Conservation (phyloP, 2,329 filamentous ascomycete species). For the Arthroderma sp. region DNA sequence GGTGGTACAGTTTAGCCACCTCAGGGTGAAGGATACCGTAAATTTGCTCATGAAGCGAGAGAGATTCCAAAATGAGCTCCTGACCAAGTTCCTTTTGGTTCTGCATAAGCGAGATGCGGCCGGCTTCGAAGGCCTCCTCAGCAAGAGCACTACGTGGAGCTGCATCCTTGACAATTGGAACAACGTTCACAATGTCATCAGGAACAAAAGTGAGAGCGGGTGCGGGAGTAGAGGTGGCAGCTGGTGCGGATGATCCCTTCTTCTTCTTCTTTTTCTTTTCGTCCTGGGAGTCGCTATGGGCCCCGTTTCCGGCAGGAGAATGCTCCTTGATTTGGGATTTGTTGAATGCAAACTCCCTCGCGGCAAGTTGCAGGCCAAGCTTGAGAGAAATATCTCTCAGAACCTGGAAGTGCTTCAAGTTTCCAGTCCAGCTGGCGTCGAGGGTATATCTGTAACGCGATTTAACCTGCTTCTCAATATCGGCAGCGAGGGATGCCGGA, state of each 20-base stretch:
- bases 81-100: conserved; percentile 92
- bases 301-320: conserved; percentile 28
- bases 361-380: conserved; percentile 75
- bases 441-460: conserved; percentile 68
- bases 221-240: conserved; percentile 32
- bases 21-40: conserved; percentile 96
- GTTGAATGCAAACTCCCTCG: conserved; percentile 62
- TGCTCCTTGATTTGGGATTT: conserved; percentile 31
- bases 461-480: conserved; percentile 59
- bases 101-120: conserved; percentile 89
- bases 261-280: conserved; percentile 46
- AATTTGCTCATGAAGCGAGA: conserved; percentile 95
- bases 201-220: conserved; percentile 56
- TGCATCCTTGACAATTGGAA: conserved; percentile 92
- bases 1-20: conserved; percentile 89
- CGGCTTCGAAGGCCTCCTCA: conserved; percentile 90
- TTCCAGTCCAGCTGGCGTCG: conserved; percentile 52
- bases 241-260: conserved; percentile 37
- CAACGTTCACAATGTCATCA: conserved; percentile 81
- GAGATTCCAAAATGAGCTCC: conserved; percentile 86
- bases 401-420: conserved; percentile 65
- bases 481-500: conserved; percentile 55
- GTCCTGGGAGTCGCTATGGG: conserved; percentile 26
- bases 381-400: conserved; percentile 82
- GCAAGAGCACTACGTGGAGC: conserved; percentile 80